Evolutionary conservation across 176 grass and related monocot genomes (phyloP).

Genomic region (Stipa capillata): DNA sequence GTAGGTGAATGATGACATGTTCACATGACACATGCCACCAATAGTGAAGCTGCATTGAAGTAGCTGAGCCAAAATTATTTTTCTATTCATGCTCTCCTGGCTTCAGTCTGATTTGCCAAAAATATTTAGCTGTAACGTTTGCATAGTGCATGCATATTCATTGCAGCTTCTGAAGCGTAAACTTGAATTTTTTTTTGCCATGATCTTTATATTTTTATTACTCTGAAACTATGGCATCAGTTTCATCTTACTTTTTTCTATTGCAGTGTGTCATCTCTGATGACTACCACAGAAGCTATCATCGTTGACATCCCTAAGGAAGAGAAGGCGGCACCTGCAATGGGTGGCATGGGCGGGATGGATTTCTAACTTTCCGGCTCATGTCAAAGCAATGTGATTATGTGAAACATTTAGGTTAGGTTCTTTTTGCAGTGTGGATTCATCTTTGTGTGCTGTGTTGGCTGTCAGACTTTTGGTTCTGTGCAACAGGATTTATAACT

Average conservation of each 20-base stretch:
- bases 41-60: not conserved
- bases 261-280: conserved; percentile 68
- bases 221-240: not conserved
- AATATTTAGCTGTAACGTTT: not conserved
- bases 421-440: not conserved
- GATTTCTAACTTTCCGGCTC: conserved; percentile 24
- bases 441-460: not conserved
- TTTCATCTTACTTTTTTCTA: not conserved
- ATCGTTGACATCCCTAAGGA: conserved; percentile 56
- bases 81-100: not conserved
- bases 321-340: conserved; percentile 23
- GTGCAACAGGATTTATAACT: not conserved
- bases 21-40: not conserved
- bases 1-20: not conserved
- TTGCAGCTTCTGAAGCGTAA: not conserved
- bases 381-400: conserved; percentile 16
- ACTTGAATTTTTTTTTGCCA: too few relatives aligned
- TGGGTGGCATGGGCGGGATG: conserved; percentile 43
- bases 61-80: not conserved
- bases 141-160: not conserved
- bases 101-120: not conserved
- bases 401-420: not conserved
- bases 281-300: conserved; percentile 67
- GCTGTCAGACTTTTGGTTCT: not conserved
- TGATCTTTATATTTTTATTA: not conserved